phyloP scores from a whole-genome alignment of 2,329 filamentous ascomycete species.

The Boeremia lycopersici region DNA sequence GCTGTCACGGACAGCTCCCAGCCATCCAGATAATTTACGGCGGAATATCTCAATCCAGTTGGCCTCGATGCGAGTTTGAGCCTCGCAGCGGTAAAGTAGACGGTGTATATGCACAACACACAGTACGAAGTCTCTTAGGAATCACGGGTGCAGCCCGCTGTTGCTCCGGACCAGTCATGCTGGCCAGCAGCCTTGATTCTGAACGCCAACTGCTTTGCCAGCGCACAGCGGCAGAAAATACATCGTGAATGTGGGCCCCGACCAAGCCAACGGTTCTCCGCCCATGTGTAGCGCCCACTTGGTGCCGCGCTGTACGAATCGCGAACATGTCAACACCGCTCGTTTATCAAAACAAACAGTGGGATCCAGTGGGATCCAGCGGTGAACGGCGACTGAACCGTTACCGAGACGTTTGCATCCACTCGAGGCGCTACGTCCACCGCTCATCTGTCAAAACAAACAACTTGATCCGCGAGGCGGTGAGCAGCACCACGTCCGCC shows the following conservation, averaged over 20 bases:
- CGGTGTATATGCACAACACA: conserved; percentile 19
- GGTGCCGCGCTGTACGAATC: conserved; percentile 11
- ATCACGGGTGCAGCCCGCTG: conserved; percentile 9
- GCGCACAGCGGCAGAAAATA: conserved; percentile 18
- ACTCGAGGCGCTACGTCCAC: conserved; percentile 14
- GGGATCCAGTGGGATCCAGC: conserved; percentile 17
- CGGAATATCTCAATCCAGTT: conserved; percentile 13
- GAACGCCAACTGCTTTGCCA: conserved; percentile 19
- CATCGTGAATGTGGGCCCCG: conserved; percentile 8
- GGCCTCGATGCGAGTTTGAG: conserved; percentile 11
- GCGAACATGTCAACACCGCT: conserved; percentile 19
- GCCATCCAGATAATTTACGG: conserved; percentile 4
- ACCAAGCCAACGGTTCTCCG: conserved; percentile 17
- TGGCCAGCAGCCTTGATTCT: background rate
- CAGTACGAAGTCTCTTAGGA: conserved; percentile 5
- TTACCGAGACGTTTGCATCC: conserved; percentile 16
- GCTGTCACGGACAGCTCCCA: conserved; percentile 2
- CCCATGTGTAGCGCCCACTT: conserved; percentile 12
- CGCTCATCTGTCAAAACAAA: conserved; percentile 19
- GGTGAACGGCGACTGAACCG: conserved; percentile 17
- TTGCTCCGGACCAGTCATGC: conserved; percentile 11
- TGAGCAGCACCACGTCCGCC: conserved; percentile 9
- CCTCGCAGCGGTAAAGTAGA: conserved; percentile 18
- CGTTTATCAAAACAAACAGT: conserved; percentile 18
- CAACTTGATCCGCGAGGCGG: conserved; percentile 9